Percentiles rank a stretch among this genome's conserved stretches.
Conservation (phyloP, 306 rosid species). For the Hippophae tibetana region DNA sequence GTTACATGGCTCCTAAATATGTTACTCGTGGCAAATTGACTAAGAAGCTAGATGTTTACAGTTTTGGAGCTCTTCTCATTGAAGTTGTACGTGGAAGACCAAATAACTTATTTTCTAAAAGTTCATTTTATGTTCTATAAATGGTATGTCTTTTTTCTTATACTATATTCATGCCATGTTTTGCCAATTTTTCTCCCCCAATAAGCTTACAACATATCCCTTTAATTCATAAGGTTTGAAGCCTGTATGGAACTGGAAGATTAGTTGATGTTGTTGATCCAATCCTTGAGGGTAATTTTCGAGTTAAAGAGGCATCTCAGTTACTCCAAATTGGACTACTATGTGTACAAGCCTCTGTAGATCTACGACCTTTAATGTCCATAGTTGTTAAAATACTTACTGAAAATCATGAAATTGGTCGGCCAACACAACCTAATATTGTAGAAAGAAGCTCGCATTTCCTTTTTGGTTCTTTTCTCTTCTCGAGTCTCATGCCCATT, state of each 20-base stretch:
- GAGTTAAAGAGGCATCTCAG: constrained; percentile 27
- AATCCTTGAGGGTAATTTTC: constrained; percentile 19
- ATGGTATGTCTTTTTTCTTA: too few relatives aligned
- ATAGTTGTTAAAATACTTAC: constrained; percentile 32
- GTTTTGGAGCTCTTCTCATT: too few relatives aligned
- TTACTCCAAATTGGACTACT: constrained; percentile 41
- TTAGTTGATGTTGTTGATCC: constrained; percentile 32
- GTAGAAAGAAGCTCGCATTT: constrained; percentile 1
- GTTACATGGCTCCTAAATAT: rapidly evolving
- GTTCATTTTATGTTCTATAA: too few relatives aligned
- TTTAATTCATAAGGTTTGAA: constrained; percentile 29
- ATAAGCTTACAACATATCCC: background rate
- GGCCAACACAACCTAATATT: constrained; percentile 37
- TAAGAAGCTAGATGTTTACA: too few relatives aligned
- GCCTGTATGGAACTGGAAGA: constrained; percentile 25
- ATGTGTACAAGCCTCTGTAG: constrained; percentile 49
- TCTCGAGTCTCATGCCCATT: constrained; percentile 15
- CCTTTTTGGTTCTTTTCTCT: constrained; percentile 3
- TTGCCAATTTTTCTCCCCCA: background rate
- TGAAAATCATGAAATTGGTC: constrained; percentile 25
- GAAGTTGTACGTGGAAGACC: too few relatives aligned
- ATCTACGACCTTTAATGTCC: background rate
- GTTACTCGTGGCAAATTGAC: rapidly evolving
- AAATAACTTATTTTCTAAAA: too few relatives aligned
- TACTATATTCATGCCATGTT: background rate